Percentiles rank a stretch among this genome's conserved stretches.
Conservation (phyloP, 495 filamentous ascomycete genomes). For the Talaromyces proteolyticus region DNA sequence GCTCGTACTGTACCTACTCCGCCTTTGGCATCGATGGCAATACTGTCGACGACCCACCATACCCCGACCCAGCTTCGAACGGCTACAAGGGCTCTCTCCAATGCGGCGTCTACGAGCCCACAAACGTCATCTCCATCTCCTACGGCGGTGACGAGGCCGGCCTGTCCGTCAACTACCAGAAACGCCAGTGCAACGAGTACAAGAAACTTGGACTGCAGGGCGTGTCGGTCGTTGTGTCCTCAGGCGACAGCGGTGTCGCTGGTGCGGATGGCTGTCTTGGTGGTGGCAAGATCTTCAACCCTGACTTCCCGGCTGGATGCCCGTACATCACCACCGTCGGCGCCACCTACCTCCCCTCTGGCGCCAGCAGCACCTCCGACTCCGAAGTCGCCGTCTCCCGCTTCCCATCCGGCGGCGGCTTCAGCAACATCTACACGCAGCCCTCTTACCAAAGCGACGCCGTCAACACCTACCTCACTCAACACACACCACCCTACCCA, state of each 20-base stretch:
- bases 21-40: slow-evolving; percentile 11
- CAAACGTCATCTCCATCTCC: slow-evolving; percentile 56
- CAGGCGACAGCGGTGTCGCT: slow-evolving; percentile 54
- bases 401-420: slow-evolving; percentile 59
- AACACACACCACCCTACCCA: slow-evolving; percentile 39
- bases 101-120: slow-evolving; percentile 55
- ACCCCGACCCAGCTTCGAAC: slow-evolving; percentile 45
- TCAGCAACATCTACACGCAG: slow-evolving; percentile 59
- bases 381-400: slow-evolving; percentile 37
- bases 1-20: slow-evolving; percentile 44
- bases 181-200: slow-evolving; percentile 52
- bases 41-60: slow-evolving; percentile 41
- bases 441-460: slow-evolving; percentile 51
- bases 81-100: slow-evolving; percentile 53
- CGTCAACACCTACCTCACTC: slow-evolving; percentile 44
- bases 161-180: slow-evolving; percentile 45
- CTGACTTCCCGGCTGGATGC: slow-evolving; percentile 44
- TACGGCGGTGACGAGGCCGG: slow-evolving; percentile 49
- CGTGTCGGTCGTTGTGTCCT: slow-evolving; percentile 53
- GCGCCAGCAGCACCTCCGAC: slow-evolving; percentile 25
- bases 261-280: slow-evolving; percentile 38
- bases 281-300: slow-evolving; percentile 36
- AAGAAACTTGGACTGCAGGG: slow-evolving; percentile 64
- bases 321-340: slow-evolving; percentile 48
- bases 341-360: slow-evolving; percentile 35